Percentiles rank a stretch among this genome's conserved stretches.
Conservation (phyloP, 2,329 filamentous ascomycete genomes). For the Arthrobotrys conoides region DNA sequence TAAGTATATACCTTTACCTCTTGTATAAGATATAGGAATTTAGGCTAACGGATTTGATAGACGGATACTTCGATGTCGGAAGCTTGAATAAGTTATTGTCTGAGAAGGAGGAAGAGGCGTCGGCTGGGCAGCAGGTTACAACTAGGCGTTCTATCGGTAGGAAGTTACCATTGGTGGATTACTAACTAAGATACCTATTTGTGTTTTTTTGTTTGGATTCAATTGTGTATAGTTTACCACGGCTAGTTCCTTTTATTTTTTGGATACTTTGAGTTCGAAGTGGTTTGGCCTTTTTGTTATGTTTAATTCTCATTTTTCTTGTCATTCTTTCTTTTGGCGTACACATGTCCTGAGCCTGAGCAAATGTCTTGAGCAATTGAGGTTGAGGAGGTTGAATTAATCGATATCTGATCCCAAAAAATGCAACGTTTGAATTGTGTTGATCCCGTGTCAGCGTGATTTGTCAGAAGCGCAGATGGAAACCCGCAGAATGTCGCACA, state of each 20-base stretch:
- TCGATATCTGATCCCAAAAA: background rate
- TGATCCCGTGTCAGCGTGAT: constrained; percentile 32
- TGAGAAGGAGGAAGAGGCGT: constrained; percentile 62
- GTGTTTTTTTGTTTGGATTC: constrained; percentile 5
- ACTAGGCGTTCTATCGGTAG: constrained; percentile 62
- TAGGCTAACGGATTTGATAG: constrained; percentile 35
- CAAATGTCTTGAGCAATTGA: background rate
- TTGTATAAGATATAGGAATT: background rate
- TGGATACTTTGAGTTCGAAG: constrained; percentile 5
- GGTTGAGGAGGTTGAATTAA: constrained; percentile 5
- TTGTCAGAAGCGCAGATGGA: constrained; percentile 53
- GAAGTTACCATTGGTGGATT: constrained; percentile 63
- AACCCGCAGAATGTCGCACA: constrained; percentile 44
- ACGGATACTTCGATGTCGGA: constrained; percentile 64
- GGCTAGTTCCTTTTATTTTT: background rate
- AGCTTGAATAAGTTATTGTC: constrained; percentile 63
- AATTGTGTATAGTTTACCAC: constrained; percentile 19
- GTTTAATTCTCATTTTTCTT: background rate
- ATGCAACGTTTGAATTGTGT: constrained; percentile 23
- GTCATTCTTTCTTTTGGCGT: background rate
- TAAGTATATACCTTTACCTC: constrained; percentile 35
- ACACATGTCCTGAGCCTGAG: background rate
- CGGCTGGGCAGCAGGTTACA: constrained; percentile 39
- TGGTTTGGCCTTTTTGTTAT: background rate
- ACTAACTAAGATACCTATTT: constrained; percentile 62